Percentiles rank a stretch among this genome's conserved stretches.
These are phyloP conservation scores for Tolypocladium tundrense DNA, from an alignment of 2,329 filamentous ascomycete species.

Conservation along the genomic window DNA sequence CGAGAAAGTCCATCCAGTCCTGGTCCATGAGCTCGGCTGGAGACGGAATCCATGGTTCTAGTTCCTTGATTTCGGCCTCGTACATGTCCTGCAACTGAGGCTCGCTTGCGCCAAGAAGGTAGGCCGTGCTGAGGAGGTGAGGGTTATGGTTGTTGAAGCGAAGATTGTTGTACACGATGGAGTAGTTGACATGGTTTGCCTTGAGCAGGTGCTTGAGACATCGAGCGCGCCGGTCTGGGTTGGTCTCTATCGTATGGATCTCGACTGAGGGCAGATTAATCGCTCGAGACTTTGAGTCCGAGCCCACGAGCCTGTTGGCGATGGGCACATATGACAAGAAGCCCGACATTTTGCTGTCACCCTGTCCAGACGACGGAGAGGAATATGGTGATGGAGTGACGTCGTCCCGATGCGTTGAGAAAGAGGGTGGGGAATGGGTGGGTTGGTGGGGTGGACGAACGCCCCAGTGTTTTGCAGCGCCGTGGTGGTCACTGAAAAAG, in stretches of 20 bases:
- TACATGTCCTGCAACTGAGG: slow-evolving; percentile 72
- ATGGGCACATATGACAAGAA: slow-evolving; percentile 23
- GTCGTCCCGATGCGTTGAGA: not conserved
- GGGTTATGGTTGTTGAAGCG: slow-evolving; percentile 75
- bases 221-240: slow-evolving; percentile 66
- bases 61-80: slow-evolving; percentile 57
- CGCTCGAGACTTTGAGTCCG: slow-evolving; percentile 16
- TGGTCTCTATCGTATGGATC: slow-evolving; percentile 70
- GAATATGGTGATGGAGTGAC: not conserved
- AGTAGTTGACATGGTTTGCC: slow-evolving; percentile 84
- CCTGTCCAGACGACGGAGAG: not conserved
- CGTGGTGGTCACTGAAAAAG: not conserved
- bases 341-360: slow-evolving; percentile 17
- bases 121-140: slow-evolving; percentile 76
- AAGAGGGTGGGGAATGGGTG: not conserved
- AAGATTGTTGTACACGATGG: slow-evolving; percentile 67
- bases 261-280: slow-evolving; percentile 58
- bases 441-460: not conserved
- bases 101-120: slow-evolving; percentile 66
- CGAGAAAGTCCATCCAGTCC: slow-evolving; percentile 82
- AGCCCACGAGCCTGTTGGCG: slow-evolving; percentile 16
- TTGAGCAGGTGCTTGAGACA: slow-evolving; percentile 84
- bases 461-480: not conserved
- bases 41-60: slow-evolving; percentile 75
- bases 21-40: slow-evolving; percentile 72